phyloP scores from a whole-genome alignment of 345 rosid genomes.

The Turnera subulata region DNA sequence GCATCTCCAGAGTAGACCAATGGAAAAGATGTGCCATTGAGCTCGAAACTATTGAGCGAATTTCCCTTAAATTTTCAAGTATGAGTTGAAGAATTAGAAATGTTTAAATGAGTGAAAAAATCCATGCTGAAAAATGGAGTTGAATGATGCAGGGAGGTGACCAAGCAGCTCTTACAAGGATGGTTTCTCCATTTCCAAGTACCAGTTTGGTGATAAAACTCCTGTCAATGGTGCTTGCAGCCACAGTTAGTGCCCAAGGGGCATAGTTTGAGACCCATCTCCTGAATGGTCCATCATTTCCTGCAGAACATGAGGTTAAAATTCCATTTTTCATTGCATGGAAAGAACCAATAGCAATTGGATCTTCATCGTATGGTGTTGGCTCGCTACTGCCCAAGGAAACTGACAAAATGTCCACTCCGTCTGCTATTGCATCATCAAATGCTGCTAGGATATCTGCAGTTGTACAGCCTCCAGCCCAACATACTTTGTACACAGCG shows the following conservation, averaged over 20 bases:
- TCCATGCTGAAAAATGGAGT: too few species aligned
- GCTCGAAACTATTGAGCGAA: background rate
- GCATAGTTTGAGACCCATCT: constrained; percentile 22
- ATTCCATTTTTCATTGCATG: constrained; percentile 26
- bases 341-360: constrained; percentile 12
- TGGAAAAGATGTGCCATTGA: background rate
- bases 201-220: constrained; percentile 20
- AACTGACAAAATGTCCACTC: constrained; percentile 19
- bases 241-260: constrained; percentile 31
- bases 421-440: constrained; percentile 29
- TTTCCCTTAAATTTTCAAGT: constrained; percentile 1
- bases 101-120: background rate
- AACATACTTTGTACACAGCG: constrained; percentile 33
- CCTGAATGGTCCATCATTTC: constrained; percentile 18
- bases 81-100: background rate
- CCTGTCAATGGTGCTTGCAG: constrained; percentile 34
- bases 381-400: constrained; percentile 1
- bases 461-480: constrained; percentile 21
- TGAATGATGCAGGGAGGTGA: background rate
- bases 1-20: background rate
- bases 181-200: constrained; percentile 26
- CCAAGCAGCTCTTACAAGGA: background rate
- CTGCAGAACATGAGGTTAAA: constrained; percentile 26
- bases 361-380: constrained; percentile 2
- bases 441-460: constrained; percentile 31